A percentile compares a stretch with the other conserved stretches of the same genome.
Evolutionary conservation across 768 basidiomycete genomes (phyloP).

Genomic region (Termitomyces sp.): DNA sequence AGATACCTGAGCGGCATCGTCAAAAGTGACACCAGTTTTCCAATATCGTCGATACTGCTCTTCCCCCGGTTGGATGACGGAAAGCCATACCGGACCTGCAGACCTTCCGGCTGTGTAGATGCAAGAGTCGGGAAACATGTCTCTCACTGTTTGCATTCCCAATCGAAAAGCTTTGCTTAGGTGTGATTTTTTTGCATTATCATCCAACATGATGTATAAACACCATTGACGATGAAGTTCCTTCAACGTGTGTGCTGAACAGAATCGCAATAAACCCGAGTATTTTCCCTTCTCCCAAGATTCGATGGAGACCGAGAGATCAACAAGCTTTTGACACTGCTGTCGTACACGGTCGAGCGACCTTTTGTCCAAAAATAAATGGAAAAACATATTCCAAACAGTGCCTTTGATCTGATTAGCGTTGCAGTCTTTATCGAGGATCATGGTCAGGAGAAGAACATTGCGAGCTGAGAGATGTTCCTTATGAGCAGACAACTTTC

Average conservation of each 20-base stretch:
- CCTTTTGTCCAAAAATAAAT: conserved; percentile 40
- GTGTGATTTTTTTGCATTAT: conserved; percentile 20
- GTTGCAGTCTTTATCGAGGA: conserved; percentile 28
- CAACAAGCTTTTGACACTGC: conserved; percentile 38
- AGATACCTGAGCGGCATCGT: conserved; percentile 12
- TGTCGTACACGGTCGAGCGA: conserved; percentile 28
- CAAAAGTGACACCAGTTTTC: conserved; percentile 37
- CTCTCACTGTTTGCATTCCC: conserved; percentile 18
- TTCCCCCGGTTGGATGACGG: conserved; percentile 12
- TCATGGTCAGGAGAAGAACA: conserved; percentile 40
- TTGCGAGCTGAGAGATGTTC: conserved; percentile 39
- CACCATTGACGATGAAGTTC: conserved; percentile 40
- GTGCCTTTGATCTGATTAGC: conserved; percentile 7
- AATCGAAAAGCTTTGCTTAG: conserved; percentile 21
- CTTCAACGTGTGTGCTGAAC: conserved; percentile 32
- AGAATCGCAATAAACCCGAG: conserved; percentile 33
- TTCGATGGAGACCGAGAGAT: conserved; percentile 27
- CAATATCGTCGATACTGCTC: conserved; percentile 33
- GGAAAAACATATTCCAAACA: conserved; percentile 48
- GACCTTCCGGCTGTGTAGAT: conserved; percentile 23
- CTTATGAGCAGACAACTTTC: neutral
- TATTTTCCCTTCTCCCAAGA: conserved; percentile 41
- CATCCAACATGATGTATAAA: conserved; percentile 23
- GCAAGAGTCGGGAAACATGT: neutral
- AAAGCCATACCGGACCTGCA: conserved; percentile 32